Conservation (phyloP, 352 stramenopile species). For the Phytophthora megakarya region DNA sequence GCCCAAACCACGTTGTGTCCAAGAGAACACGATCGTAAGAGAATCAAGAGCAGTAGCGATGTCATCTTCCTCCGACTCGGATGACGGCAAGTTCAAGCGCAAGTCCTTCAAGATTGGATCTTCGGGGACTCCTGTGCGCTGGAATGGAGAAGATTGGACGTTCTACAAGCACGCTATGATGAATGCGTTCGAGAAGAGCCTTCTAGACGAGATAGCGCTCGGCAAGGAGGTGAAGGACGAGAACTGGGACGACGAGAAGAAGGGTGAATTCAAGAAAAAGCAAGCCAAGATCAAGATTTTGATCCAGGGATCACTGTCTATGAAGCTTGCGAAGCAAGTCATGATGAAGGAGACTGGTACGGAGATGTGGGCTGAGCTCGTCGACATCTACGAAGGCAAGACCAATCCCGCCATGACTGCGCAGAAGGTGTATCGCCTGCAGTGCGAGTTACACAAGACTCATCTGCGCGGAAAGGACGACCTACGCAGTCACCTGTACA, state of each 20-base stretch:
- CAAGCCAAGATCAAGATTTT: no score
- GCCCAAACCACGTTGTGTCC: no score
- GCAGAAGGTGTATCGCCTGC: conserved; percentile 1
- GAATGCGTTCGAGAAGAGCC: conserved; percentile 11
- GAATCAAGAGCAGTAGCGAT: no score
- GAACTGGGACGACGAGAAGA: background rate
- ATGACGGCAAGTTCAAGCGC: conserved; percentile 2
- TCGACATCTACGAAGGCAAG: background rate
- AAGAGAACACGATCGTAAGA: no score
- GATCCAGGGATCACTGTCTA: background rate
- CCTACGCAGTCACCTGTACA: no score
- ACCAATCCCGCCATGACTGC: background rate
- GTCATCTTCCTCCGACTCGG: conserved; percentile 6
- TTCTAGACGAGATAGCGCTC: no score
- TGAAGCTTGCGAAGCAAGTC: background rate
- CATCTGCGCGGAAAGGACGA: background rate
- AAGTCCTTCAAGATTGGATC: conserved; percentile 7
- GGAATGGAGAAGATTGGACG: conserved; percentile 16
- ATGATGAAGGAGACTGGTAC: background rate
- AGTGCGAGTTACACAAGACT: background rate
- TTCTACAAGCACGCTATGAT: conserved; percentile 27
- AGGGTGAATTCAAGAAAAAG: background rate
- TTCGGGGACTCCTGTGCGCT: conserved; percentile 4
- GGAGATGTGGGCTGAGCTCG: background rate
- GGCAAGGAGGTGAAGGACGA: no score